A percentile compares a stretch with the other conserved stretches of the same genome.
Conservation (phyloP, 371 early-diverging fungal species). For the Synchytrium microbalum region DNA sequence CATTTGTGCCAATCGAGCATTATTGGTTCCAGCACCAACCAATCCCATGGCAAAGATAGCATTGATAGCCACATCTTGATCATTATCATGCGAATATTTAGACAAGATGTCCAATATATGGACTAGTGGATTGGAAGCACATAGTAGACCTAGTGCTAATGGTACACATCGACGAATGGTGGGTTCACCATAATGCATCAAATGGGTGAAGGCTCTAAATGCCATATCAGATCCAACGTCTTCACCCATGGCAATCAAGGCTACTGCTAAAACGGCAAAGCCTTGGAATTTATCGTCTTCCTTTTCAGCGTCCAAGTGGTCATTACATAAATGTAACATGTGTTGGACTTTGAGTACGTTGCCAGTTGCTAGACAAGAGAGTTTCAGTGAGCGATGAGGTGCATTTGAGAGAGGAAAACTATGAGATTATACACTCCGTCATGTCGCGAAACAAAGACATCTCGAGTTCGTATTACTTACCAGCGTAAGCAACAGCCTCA, state of each 20-base stretch:
- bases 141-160: constrained; percentile 88
- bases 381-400: background rate
- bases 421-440: background rate
- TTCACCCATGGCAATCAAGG: constrained; percentile 94
- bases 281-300: constrained; percentile 74
- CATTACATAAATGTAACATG: constrained; percentile 90
- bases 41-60: constrained; percentile 98
- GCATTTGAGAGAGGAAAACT: background rate
- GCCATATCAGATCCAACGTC: constrained; percentile 95
- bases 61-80: constrained; percentile 85
- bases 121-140: constrained; percentile 91
- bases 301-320: constrained; percentile 81
- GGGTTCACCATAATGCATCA: constrained; percentile 98
- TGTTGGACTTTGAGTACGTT: constrained; percentile 94
- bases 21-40: constrained; percentile 99
- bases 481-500: constrained; percentile 85
- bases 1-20: constrained; percentile 96
- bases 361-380: constrained; percentile 54
- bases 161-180: constrained; percentile 89
- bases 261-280: constrained; percentile 93
- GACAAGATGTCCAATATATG: constrained; percentile 90
- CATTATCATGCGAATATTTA: constrained; percentile 90
- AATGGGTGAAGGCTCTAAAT: constrained; percentile 85
- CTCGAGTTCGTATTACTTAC: constrained; percentile 24
- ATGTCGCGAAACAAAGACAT: background rate